Evolutionary conservation across 2,329 filamentous ascomycete genomes (phyloP), one percentile per base, ranked within the genome.

Genomic region (Claviceps monticola): DNA sequence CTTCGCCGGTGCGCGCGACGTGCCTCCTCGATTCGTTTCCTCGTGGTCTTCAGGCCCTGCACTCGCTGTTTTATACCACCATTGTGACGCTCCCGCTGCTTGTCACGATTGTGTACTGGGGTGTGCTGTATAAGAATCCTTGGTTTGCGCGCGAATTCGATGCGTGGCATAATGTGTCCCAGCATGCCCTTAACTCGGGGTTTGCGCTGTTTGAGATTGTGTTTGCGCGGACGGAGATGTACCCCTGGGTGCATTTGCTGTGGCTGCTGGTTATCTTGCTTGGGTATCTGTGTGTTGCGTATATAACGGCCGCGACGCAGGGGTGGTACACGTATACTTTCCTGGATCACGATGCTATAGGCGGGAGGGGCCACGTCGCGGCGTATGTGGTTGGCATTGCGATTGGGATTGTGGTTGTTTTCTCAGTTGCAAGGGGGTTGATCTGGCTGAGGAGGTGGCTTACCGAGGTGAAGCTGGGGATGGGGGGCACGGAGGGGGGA

Each of bases 271-370:
- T 88, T n/a, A 65, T 93, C 6, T 74, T 94, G 43, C 79, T 78
- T 0, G 68, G 83, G 4, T 95, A 94, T 64, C 74, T 90, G 11
- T 78, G 71, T 0, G 69, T 94, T 16, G 87, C 86, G 1, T 94
- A 87, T 65, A 59, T 93, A 21, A 90, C 85, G 0, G 67, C 78
- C 55, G 79, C 78, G 4, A 82, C 81, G 0, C 73, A 88, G 64
- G 78, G 78, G 2, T 87, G 84, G 63, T 94, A 90, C 65, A 76
- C 84, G 0, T 95, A 95, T 68, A 64, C 61, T 53, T 95, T 95
- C 68, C 75, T 95, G n/a, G 75, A 95, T 63, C 74, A 80, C 1
- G 66, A 76, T 48, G 73, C 74, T 16, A 63, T 72, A 29, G 75
- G 73, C 0, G 68, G 66, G 17, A 58, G 62, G 29, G 66, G 62